phyloP scores from a whole-genome alignment of 495 filamentous ascomycete genomes.

The Penicillium atrosanguineum region DNA sequence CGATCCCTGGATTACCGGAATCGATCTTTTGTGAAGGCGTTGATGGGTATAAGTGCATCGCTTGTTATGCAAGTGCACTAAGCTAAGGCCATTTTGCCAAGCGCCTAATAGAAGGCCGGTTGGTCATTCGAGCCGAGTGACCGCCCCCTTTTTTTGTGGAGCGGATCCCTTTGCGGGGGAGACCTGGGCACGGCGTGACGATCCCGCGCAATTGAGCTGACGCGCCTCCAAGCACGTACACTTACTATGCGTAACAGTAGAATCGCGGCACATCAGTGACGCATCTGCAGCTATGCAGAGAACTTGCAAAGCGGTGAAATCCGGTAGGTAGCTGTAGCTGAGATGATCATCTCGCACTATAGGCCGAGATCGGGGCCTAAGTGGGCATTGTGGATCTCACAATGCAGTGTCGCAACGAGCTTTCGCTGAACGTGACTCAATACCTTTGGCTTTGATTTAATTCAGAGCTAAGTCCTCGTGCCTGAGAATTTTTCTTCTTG shows the following conservation, averaged over 20 bases:
- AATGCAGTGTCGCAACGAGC: constrained; percentile 6
- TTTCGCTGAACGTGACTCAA: constrained; percentile 8
- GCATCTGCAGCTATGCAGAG: background rate
- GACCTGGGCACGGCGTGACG: background rate
- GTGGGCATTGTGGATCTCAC: constrained; percentile 1
- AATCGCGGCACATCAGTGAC: background rate
- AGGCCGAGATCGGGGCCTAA: constrained; percentile 26
- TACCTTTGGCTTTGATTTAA: background rate
- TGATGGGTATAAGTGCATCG: background rate
- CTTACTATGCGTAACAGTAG: background rate
- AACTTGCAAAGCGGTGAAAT: background rate
- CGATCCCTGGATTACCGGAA: background rate
- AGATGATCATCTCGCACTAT: constrained; percentile 10
- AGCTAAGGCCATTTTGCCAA: background rate
- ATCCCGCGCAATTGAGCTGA: background rate
- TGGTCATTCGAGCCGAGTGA: background rate
- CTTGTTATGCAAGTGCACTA: background rate
- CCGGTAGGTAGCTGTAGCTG: background rate
- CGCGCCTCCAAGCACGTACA: background rate
- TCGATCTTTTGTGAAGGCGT: background rate
- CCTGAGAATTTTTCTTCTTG: background rate
- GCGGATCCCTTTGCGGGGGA: constrained; percentile 7
- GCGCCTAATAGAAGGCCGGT: background rate
- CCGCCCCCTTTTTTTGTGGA: background rate
- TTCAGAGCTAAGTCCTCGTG: background rate